Conservation (phyloP, 306 rosid species). For the Geum urbanum region DNA sequence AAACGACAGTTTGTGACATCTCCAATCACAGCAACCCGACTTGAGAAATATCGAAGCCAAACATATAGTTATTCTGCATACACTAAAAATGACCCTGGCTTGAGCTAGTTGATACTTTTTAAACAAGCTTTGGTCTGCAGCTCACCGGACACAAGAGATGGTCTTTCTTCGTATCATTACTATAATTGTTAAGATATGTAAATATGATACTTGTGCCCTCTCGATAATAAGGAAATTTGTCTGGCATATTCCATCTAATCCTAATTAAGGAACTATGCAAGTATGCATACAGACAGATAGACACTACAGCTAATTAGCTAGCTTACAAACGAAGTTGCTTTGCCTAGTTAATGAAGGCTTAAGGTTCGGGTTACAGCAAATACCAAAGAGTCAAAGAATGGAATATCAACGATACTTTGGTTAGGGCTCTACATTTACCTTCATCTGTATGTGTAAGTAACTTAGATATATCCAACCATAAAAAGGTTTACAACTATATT, state of each 20-base stretch:
- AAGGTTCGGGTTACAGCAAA: neutral
- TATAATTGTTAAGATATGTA: neutral
- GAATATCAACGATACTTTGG: no score
- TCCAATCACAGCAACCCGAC: no score
- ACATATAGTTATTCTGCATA: neutral
- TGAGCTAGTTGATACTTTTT: conserved; percentile 12
- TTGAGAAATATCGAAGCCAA: no score
- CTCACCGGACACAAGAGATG: conserved; percentile 8
- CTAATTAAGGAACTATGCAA: neutral
- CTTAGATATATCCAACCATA: no score
- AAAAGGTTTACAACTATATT: no score
- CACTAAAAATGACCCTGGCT: neutral
- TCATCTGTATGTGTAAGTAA: no score
- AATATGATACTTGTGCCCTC: neutral
- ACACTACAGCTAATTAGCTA: neutral
- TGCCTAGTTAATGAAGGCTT: neutral
- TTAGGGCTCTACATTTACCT: no score
- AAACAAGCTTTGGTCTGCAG: conserved; percentile 17
- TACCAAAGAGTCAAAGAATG: neutral
- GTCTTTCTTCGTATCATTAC: no score
- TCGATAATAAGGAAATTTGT: neutral
- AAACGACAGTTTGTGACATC: no score
- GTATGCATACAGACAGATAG: neutral
- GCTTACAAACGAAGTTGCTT: neutral
- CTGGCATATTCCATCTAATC: neutral